Base-by-base conservation (phyloP, 2,329 filamentous ascomycete species). In the Ceratocystiopsis sp. region DNA sequence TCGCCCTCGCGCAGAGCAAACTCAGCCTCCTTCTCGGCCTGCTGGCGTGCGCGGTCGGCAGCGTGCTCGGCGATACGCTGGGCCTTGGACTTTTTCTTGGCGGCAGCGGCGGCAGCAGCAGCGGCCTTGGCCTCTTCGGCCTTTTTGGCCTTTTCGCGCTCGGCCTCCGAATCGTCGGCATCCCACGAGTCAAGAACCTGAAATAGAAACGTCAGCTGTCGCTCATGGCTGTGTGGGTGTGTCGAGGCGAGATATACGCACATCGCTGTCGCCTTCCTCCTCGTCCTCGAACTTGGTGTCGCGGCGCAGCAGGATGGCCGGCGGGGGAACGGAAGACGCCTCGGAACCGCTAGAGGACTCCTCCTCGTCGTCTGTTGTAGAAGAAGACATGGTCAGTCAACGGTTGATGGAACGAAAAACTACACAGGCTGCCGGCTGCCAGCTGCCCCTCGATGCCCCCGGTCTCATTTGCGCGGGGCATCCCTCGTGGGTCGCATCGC, bases 111-210 rank as follows among this genome's bases (percentile, higher is more conserved):
- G 38, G 83, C 87, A 0, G 87, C 85, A 25, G 84, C 86, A 64
- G 93, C 93, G 46, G 82, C 84, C 63, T 93, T 93, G 42, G 76
- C 81, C 57, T 84, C 87, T 7, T 73, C 80, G 41, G 79, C 85
- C 66, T 89, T 91, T 63, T 82, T 83, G 25, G 75, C 84, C 70
- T 96, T 98, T 64, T 95, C 87, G 55, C 86, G 83, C 68, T 98
- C 91, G 54, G 79, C 89, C 56, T 98, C 91, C 48, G 86, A 94
- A 66, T 98, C 91, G 57, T 96, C 91, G 53, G 84, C 89, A 56
- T 96, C 87, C 91, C 91, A 98, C 33, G 84, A 89, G 47, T 98
- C 91, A 57, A 95, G 75, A 45, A 96, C 84, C 80, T 94, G 50
- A 45, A 6, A 2, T 4, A n/a, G 13, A 34, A 9, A 5, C 2